Evolutionary conservation across 805 yeast species (phyloP).

Genomic region (Yarrowia keelungensis): DNA sequence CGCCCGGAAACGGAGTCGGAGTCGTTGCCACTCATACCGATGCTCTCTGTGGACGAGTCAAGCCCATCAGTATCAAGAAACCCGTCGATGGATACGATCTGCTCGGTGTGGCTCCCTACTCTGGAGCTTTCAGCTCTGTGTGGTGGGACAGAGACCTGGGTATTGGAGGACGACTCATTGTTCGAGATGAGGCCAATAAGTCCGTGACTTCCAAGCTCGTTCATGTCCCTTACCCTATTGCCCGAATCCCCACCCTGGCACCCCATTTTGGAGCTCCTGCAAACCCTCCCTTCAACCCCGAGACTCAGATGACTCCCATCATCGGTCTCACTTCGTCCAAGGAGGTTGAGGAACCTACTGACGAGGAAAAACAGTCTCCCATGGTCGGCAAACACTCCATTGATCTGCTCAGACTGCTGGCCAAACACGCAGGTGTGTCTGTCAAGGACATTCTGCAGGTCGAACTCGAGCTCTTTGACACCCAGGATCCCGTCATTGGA

Average conservation of each 20-base stretch:
- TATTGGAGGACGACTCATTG: slow-evolving; percentile 74
- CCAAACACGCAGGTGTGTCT: slow-evolving; percentile 63
- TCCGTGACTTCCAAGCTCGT: slow-evolving; percentile 50
- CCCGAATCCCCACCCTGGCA: slow-evolving; percentile 82
- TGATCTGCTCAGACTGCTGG: slow-evolving; percentile 69
- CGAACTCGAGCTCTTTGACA: slow-evolving; percentile 81
- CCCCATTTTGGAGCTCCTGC: slow-evolving; percentile 83
- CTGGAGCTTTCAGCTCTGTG: slow-evolving; percentile 65
- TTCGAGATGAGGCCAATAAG: slow-evolving; percentile 50
- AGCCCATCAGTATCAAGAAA: slow-evolving; percentile 68
- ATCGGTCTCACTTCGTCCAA: slow-evolving; percentile 59
- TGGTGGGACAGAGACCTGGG: slow-evolving; percentile 90
- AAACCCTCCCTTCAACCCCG: slow-evolving; percentile 73
- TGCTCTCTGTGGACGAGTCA: slow-evolving; percentile 67
- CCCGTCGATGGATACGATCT: slow-evolving; percentile 74
- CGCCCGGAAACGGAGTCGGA: slow-evolving; percentile 62
- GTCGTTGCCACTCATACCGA: slow-evolving; percentile 75
- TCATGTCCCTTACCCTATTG: slow-evolving; percentile 57
- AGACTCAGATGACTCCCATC: slow-evolving; percentile 82
- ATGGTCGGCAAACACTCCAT: slow-evolving; percentile 72
- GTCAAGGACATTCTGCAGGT: slow-evolving; percentile 70
- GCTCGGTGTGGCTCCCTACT: slow-evolving; percentile 81
- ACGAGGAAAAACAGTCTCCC: slow-evolving; percentile 72
- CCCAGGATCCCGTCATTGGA: slow-evolving; percentile 78
- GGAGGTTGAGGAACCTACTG: slow-evolving; percentile 55